Conservation (phyloP, 306 rosid species). For the Rosa persica region DNA sequence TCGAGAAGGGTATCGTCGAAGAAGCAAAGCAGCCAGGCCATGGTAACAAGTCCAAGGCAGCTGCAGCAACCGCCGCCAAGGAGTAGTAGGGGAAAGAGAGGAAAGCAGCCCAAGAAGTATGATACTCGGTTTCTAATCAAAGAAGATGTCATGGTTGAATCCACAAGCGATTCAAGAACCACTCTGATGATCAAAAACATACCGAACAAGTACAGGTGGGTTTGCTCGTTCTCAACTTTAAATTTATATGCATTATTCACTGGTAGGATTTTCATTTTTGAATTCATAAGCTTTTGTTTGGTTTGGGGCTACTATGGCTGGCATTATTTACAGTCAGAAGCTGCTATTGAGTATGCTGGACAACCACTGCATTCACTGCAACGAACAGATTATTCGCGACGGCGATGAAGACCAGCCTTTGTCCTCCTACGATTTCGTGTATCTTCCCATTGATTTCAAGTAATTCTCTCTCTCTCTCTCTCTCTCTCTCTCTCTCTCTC, state of each 20-base stretch:
- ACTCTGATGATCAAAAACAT: constrained; percentile 97
- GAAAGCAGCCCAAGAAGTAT: constrained; percentile 54
- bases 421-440: constrained; percentile 82
- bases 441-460: constrained; percentile 99
- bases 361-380: constrained; percentile 90
- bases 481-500: no score
- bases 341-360: constrained; percentile 87
- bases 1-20: constrained; percentile 22
- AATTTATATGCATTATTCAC: background rate
- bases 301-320: background rate
- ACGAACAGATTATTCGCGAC: constrained; percentile 59
- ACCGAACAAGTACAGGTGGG: constrained; percentile 93
- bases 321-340: constrained; percentile 60
- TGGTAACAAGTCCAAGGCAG: constrained; percentile 14
- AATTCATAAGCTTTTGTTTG: background rate
- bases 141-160: constrained; percentile 49
- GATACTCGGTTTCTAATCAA: constrained; percentile 64
- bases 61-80: constrained; percentile 19
- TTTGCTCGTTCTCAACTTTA: background rate
- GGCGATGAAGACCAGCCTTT: constrained; percentile 51
- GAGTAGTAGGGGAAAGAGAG: constrained; percentile 51
- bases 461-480: constrained; percentile 25
- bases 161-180: constrained; percentile 63
- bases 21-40: constrained; percentile 10
- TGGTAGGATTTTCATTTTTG: background rate